A percentile compares a stretch with the other conserved stretches of the same genome.
phyloP scores from a whole-genome alignment of 345 rosid genomes.

The Melastoma malabathricum region DNA sequence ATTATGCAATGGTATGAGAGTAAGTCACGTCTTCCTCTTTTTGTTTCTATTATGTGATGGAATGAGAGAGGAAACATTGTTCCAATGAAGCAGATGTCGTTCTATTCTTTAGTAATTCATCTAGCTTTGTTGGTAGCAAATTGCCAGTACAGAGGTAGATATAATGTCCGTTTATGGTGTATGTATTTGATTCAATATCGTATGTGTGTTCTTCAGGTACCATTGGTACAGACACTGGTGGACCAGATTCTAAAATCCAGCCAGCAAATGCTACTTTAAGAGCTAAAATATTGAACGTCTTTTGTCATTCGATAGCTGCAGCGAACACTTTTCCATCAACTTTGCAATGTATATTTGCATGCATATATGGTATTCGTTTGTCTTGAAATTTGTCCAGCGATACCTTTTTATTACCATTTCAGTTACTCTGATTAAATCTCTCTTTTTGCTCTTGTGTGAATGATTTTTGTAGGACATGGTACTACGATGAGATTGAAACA shows the following conservation, averaged over 20 bases:
- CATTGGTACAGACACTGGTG: conserved; percentile 36
- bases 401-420: neutral
- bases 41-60: no score
- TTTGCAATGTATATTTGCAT: conserved; percentile 91
- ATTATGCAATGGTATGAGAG: conserved; percentile 54
- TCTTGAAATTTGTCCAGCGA: neutral
- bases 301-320: conserved; percentile 70
- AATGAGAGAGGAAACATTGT: no score
- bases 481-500: conserved; percentile 88
- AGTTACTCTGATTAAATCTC: conserved; percentile 3
- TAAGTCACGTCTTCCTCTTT: no score
- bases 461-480: conserved; percentile 43
- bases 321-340: conserved; percentile 90
- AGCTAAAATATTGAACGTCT: conserved; percentile 59
- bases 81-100: no score
- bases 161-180: neutral
- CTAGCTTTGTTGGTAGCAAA: no score
- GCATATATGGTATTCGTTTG: conserved; percentile 58
- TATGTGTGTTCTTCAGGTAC: conserved; percentile 40
- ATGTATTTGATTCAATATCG: neutral
- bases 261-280: conserved; percentile 66
- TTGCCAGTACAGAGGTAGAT: neutral
- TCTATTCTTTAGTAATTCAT: no score
- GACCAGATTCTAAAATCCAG: conserved; percentile 47
- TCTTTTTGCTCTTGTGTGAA: conserved; percentile 6